Conservation (phyloP, 495 filamentous ascomycete genomes). For the Penicillium antarcticum region DNA sequence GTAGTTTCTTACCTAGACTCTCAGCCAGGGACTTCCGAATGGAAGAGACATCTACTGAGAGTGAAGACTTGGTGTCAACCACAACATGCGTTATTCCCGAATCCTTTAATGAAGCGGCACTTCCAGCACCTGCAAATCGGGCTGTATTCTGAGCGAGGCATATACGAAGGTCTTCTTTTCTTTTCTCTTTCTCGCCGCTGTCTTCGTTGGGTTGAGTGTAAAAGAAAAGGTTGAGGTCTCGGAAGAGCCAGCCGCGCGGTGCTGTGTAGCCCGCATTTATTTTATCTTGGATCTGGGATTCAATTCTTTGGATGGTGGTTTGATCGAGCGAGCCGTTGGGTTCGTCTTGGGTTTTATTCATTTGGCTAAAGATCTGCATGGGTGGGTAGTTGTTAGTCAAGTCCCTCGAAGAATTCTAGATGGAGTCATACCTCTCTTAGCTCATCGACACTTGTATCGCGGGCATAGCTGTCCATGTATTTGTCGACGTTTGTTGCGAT, state of each 20-base stretch:
- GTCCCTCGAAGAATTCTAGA: neutral
- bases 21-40: slow-evolving; percentile 27
- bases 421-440: slow-evolving; percentile 46
- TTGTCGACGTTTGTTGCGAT: slow-evolving; percentile 60
- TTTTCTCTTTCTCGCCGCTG: neutral
- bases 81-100: slow-evolving; percentile 34
- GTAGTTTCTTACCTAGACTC: slow-evolving; percentile 44
- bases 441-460: slow-evolving; percentile 65
- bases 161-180: slow-evolving; percentile 10
- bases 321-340: slow-evolving; percentile 19
- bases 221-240: slow-evolving; percentile 56
- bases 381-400: neutral
- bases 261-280: slow-evolving; percentile 31
- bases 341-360: slow-evolving; percentile 33
- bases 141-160: slow-evolving; percentile 44
- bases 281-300: slow-evolving; percentile 52
- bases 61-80: slow-evolving; percentile 16
- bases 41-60: slow-evolving; percentile 18
- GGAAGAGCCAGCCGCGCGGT: slow-evolving; percentile 66
- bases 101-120: slow-evolving; percentile 16
- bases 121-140: slow-evolving; percentile 60
- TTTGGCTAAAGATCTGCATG: slow-evolving; percentile 41
- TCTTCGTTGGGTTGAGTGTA: slow-evolving; percentile 15
- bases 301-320: slow-evolving; percentile 51
- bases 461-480: slow-evolving; percentile 80